Evolutionary conservation across 345 rosid genomes (phyloP).

Genomic region (Populus simonii): DNA sequence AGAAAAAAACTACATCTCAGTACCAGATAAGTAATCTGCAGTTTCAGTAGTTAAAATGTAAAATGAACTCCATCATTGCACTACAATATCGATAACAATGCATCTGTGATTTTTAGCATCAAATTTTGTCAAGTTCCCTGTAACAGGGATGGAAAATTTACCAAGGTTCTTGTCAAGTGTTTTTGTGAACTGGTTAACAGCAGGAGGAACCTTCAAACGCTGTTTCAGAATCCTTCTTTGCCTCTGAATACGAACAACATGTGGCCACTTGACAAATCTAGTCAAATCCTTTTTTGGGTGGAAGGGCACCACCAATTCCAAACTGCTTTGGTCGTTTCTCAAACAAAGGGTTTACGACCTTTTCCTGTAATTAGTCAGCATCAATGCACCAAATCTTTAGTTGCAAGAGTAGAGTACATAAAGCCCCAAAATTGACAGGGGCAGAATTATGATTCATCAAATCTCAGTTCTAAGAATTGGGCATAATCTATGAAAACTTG

Average conservation of each 20-base stretch:
- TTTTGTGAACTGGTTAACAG: slow-evolving; percentile 80
- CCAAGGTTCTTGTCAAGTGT: slow-evolving; percentile 85
- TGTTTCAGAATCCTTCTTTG: slow-evolving; percentile 71
- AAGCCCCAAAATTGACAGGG: background rate
- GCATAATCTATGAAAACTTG: background rate
- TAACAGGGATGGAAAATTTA: background rate
- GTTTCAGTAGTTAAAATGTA: background rate
- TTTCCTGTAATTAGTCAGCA: slow-evolving; percentile 32
- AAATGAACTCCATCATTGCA: background rate
- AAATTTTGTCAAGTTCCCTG: background rate
- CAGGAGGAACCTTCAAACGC: slow-evolving; percentile 82
- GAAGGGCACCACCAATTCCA: slow-evolving; percentile 82
- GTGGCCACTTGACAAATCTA: slow-evolving; percentile 66
- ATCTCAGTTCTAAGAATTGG: background rate
- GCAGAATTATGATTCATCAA: background rate
- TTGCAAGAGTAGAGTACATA: background rate
- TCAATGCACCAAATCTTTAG: background rate
- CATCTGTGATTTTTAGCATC: background rate
- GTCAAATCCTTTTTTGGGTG: slow-evolving; percentile 80
- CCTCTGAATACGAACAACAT: slow-evolving; percentile 63
- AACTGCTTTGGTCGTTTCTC: slow-evolving; percentile 83
- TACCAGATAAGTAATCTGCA: background rate
- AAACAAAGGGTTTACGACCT: slow-evolving; percentile 61
- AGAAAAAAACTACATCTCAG: background rate
- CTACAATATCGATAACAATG: background rate